phyloP scores from a whole-genome alignment of 2,329 filamentous ascomycete species.

The Paecilomyces formosus region DNA sequence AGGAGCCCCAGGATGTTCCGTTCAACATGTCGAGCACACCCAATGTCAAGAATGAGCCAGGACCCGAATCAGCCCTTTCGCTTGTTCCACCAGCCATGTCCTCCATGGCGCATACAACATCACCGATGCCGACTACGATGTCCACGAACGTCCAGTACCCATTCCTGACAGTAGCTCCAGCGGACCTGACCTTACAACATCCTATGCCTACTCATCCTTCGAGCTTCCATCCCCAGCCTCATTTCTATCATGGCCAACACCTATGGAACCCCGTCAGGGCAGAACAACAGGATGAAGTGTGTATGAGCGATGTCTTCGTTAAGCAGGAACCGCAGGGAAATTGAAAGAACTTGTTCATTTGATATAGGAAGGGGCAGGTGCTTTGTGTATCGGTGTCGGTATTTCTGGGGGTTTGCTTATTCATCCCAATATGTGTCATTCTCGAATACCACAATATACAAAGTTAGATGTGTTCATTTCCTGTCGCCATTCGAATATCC shows the following conservation, averaged over 20 bases:
- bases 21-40: not conserved
- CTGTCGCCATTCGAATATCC: too few species aligned
- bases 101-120: slow-evolving; percentile 4
- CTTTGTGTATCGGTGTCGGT: too few species aligned
- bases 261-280: slow-evolving; percentile 18
- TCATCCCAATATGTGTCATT: too few species aligned
- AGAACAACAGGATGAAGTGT: slow-evolving; percentile 11
- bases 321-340: slow-evolving; percentile 12
- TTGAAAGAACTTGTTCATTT: not conserved
- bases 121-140: not conserved
- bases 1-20: not conserved
- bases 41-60: slow-evolving; percentile 3
- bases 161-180: slow-evolving; percentile 10
- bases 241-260: slow-evolving; percentile 4
- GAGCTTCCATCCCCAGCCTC: not conserved
- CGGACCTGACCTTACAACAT: slow-evolving; percentile 11
- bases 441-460: too few species aligned
- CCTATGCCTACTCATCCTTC: slow-evolving; percentile 3
- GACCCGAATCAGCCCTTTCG: slow-evolving; percentile 1
- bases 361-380: too few species aligned
- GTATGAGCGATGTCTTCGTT: slow-evolving; percentile 10
- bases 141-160: slow-evolving; percentile 6
- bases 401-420: too few species aligned
- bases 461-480: too few species aligned
- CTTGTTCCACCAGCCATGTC: slow-evolving; percentile 6